Evolutionary conservation across 1,139 yeast genomes (phyloP), one percentile per base, ranked within the genome.

Genomic region (Geotrichum candidum): DNA sequence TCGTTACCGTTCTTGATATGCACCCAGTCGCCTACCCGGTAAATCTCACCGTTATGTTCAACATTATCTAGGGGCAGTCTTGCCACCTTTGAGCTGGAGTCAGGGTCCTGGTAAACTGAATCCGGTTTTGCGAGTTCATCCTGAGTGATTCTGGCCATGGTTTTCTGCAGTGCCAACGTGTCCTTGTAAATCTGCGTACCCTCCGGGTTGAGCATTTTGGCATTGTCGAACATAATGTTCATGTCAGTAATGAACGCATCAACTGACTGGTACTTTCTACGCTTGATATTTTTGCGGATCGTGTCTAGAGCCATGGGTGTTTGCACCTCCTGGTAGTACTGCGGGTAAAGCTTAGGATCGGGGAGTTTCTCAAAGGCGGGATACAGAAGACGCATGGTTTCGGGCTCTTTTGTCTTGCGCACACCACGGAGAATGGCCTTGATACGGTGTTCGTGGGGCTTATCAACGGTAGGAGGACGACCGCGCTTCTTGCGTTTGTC

Each of bases 21-120:
- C 10, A 94, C 90, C 99, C 99, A 94, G 74, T 92, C 97, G 64
- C 99, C 99, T 56, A 94, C 91, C 66, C 82, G 83, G 76, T 89
- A 94, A 11, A 80, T 78, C 67, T 84, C 86, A 1, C 92, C 96
- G 66, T 86, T 82, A 56, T 86, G 83, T 58, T 84, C 87, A 55
- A 90, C 82, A 60, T 83, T 82, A 72, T 91, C 96, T 63, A 92
- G 79, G 6, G 97, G 96, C 66, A 85, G 80, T 65, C 96, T 84
- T 53, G 88, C 78, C 22, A 88, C 85, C 61, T 74, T 76, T 57
- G 76, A 69, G 65, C 70, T 72, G 22, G 76, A 67, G 63, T 85
- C 89, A 53, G 85, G 81, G 46, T 87, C 85, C 68, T 88, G 84
- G 68, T 86, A 87, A 62, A 87, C 96, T 59, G 86, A 80, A 70